Evolutionary conservation across 2,329 filamentous ascomycete species (phyloP).

Genomic region (Akanthomyces muscarius): DNA sequence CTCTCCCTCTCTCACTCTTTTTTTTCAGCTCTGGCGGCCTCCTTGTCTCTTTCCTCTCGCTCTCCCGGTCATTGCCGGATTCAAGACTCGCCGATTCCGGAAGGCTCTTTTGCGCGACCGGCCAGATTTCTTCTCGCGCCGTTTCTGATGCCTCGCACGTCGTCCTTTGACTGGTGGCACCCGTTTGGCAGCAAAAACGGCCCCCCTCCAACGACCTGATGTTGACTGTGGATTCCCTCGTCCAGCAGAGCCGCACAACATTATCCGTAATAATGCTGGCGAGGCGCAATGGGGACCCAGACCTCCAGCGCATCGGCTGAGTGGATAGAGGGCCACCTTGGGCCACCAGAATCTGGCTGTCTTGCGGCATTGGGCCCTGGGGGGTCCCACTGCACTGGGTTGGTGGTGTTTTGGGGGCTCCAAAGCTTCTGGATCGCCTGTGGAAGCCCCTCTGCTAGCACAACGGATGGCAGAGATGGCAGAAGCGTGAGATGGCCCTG

Average conservation of each 20-base stretch:
- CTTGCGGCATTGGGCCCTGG: not conserved
- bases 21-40: conserved; percentile 14
- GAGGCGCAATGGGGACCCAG: conserved; percentile 13
- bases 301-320: conserved; percentile 13
- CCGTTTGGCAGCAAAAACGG: conserved; percentile 1
- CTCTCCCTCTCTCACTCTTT: not conserved
- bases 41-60: not conserved
- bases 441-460: conserved; percentile 3
- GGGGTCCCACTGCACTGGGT: conserved; percentile 3
- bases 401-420: not conserved
- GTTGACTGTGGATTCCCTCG: conserved; percentile 18
- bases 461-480: conserved; percentile 5
- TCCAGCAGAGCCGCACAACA: conserved; percentile 17
- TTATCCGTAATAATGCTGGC: conserved; percentile 3
- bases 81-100: conserved; percentile 10
- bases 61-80: conserved; percentile 5
- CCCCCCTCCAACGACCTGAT: conserved; percentile 11
- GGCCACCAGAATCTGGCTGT: conserved; percentile 9
- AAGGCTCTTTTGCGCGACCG: not conserved
- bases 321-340: conserved; percentile 5
- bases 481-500: conserved; percentile 4
- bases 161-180: not conserved
- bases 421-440: conserved; percentile 12
- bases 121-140: too few species aligned
- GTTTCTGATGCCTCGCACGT: not conserved